Evolutionary conservation across 306 rosid species (phyloP).

Genomic region (Dalbergia oliveri): DNA sequence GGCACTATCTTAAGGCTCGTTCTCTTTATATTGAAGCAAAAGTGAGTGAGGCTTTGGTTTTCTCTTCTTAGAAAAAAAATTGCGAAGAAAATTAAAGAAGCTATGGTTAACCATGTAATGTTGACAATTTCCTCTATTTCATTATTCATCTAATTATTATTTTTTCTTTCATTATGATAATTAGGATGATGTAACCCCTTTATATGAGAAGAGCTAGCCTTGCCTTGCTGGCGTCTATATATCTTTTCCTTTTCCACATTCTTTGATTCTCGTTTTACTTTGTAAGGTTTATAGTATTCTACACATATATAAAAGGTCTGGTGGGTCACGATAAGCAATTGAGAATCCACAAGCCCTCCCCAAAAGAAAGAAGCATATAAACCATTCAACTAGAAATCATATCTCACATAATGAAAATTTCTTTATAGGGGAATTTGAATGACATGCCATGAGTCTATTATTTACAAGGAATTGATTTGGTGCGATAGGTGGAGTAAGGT

Average conservation of each 20-base stretch:
- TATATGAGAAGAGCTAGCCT: constrained; percentile 28
- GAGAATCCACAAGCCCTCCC: constrained; percentile 58
- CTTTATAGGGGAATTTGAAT: constrained; percentile 63
- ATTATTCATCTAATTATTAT: neutral
- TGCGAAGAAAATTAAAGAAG: neutral
- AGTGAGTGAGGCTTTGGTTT: constrained; percentile 30
- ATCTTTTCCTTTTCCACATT: constrained; percentile 41
- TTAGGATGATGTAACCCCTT: constrained; percentile 36
- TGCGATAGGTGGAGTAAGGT: constrained; percentile 65
- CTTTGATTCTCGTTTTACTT: constrained; percentile 59
- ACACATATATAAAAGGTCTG: constrained; percentile 47
- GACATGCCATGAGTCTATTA: constrained; percentile 59
- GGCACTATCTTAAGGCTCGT: constrained; percentile 28
- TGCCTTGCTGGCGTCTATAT: constrained; percentile 38
- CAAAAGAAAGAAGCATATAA: constrained; percentile 54
- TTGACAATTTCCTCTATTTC: constrained; percentile 22
- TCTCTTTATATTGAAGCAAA: constrained; percentile 43
- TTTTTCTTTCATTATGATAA: neutral
- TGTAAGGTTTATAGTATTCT: constrained; percentile 54
- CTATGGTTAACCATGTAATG: neutral
- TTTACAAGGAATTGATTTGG: constrained; percentile 64
- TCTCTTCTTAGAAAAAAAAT: constrained; percentile 7
- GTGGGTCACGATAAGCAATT: constrained; percentile 66
- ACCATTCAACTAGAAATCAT: constrained; percentile 68
- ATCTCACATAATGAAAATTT: constrained; percentile 56